Evolutionary conservation across 2,329 filamentous ascomycete genomes (phyloP).

Genomic region (Trichoderma harzianum): DNA sequence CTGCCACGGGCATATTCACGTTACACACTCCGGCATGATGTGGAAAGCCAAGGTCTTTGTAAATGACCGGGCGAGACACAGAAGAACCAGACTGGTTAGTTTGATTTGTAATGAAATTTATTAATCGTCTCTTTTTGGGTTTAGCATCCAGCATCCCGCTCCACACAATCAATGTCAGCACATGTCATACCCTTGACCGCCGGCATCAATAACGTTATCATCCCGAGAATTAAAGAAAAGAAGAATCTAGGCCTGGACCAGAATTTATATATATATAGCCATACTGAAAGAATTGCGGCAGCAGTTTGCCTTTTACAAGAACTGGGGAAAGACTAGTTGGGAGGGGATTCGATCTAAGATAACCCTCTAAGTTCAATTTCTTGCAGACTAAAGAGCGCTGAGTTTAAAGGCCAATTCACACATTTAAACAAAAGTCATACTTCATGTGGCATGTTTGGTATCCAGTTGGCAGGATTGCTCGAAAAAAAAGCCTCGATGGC

Average conservation of each 20-base stretch:
- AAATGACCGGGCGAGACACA: not conserved
- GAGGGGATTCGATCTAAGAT: not conserved
- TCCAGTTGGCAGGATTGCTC: not conserved
- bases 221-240: not conserved
- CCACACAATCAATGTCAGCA: not conserved
- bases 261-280: not conserved
- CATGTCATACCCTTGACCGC: not conserved
- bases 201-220: not conserved
- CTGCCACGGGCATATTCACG: not conserved
- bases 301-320: not conserved
- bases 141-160: not conserved
- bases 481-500: not conserved
- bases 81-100: not conserved
- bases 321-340: not conserved
- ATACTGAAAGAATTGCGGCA: not conserved
- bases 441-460: not conserved
- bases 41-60: not conserved
- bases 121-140: not conserved
- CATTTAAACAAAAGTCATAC: no score
- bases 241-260: no score
- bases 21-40: not conserved
- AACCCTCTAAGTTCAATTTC: not conserved
- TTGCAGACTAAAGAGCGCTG: not conserved
- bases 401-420: no score
- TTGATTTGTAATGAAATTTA: not conserved